Evolutionary conservation across 139 green algal genomes (phyloP).

Genomic region (Bryopsis sp.): DNA sequence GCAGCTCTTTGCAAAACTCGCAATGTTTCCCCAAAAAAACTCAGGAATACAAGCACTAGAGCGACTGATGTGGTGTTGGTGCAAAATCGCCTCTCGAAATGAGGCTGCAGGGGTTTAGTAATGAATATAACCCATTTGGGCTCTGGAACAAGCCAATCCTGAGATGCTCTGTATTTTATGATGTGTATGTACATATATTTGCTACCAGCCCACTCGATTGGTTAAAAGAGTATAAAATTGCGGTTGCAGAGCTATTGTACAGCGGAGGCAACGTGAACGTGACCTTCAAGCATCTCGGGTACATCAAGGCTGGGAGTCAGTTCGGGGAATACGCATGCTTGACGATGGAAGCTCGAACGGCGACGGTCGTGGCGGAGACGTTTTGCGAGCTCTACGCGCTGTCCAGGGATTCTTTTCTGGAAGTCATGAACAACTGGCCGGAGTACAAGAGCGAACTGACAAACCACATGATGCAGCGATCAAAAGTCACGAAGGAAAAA

Average conservation of each 20-base stretch:
- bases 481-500: neutral
- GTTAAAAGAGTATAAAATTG: no score
- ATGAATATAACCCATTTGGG: no score
- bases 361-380: constrained; percentile 21
- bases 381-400: constrained; percentile 25
- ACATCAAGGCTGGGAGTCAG: neutral
- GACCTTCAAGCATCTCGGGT: neutral
- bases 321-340: constrained; percentile 25
- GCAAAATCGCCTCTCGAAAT: no score
- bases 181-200: no score
- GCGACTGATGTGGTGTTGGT: no score
- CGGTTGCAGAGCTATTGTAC: constrained; percentile 1
- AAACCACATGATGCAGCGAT: neutral
- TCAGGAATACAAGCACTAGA: no score
- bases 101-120: no score
- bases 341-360: constrained; percentile 17
- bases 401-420: neutral
- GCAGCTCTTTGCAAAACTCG: neutral
- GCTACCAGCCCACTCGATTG: no score
- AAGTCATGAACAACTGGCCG: constrained; percentile 3
- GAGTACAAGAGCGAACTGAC: neutral
- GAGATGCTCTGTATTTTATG: no score
- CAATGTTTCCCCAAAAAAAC: neutral
- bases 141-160: no score
- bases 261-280: neutral